Conservation (phyloP, 1,284 basidiomycete species). For the Ceratobasidium theobromae region DNA sequence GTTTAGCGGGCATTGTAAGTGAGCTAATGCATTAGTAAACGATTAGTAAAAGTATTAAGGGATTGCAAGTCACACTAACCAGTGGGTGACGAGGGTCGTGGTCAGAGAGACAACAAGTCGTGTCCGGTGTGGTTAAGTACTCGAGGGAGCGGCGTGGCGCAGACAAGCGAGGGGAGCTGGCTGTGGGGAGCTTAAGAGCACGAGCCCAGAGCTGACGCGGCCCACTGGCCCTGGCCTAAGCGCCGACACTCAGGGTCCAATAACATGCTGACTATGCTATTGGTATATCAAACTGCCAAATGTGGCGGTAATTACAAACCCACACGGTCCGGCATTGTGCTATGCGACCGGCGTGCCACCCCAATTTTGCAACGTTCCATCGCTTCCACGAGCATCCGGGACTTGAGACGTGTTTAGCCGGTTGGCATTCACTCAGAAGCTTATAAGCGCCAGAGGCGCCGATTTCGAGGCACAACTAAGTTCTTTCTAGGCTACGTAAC, state of each 20-base stretch:
- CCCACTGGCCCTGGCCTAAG: neutral
- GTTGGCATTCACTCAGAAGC: neutral
- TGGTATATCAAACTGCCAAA: neutral
- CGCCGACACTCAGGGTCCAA: neutral
- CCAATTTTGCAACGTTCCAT: neutral
- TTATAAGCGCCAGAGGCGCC: neutral
- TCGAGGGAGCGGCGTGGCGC: conserved; percentile 8
- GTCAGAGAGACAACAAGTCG: neutral
- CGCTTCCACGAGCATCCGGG: neutral
- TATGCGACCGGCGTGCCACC: neutral
- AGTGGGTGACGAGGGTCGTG: too few relatives aligned
- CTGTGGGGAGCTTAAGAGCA: neutral
- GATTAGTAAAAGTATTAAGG: neutral
- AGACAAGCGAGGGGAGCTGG: neutral
- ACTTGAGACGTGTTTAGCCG: too few relatives aligned
- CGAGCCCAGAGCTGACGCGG: neutral
- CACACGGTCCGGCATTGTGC: neutral
- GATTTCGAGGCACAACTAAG: neutral
- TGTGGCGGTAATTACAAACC: neutral
- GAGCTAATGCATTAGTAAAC: neutral
- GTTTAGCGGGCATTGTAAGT: conserved; percentile 70
- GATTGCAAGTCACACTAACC: too few relatives aligned
- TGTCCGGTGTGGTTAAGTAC: neutral
- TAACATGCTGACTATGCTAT: neutral
- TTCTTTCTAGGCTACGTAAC: neutral